Base-by-base conservation (phyloP, 1,139 yeast genomes). In the Kodamaea anthophila region DNA sequence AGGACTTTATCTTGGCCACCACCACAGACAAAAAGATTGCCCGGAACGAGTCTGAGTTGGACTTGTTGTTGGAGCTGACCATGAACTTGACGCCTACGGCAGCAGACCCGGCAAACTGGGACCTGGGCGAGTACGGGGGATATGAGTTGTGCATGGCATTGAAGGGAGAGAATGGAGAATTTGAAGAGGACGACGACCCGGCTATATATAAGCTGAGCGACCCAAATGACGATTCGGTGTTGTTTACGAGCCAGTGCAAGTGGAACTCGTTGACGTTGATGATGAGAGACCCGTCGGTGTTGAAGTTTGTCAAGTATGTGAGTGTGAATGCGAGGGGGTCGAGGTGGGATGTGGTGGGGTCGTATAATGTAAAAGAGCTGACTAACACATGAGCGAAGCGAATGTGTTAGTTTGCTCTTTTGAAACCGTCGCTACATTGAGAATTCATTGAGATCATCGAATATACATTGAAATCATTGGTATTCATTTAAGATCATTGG, bases 1-100 rank as follows among this genome's bases (percentile, higher is more conserved):
- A 76, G 22, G 99, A 93, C 54, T 93, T 85, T 53, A 88, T 91
- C 4, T 64, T 93, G 29, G 98, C 98, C 1, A 85, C 97, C 0
- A 72, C 84, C 8, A 65, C 79, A 4, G 80, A 74, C 25, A 60
- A 65, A 25, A 57, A 66, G 13, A 36, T 63, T 20, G 68, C 69
- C 3, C 42, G 68, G 6, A 60, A 54, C 8, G 53, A 55, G 18
- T 31, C 42, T 3, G 67, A 71, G 25, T 46, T 76, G 33, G 79
- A 79, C 35, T 73, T 68, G 1, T 48, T 74, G 11, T 50, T 76
- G 22, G 81, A 75, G 40, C 93, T 88, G 3, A 83, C 94, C 0
- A 54, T 87, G 33, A 74, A 77, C 32, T 53, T 86, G 34, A 88
- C 96, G 0, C 94, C 94, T 2, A 76, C 85, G 3, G 72, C 72